phyloP scores from a whole-genome alignment of 1,284 basidiomycete species.

The Somion occarium region DNA sequence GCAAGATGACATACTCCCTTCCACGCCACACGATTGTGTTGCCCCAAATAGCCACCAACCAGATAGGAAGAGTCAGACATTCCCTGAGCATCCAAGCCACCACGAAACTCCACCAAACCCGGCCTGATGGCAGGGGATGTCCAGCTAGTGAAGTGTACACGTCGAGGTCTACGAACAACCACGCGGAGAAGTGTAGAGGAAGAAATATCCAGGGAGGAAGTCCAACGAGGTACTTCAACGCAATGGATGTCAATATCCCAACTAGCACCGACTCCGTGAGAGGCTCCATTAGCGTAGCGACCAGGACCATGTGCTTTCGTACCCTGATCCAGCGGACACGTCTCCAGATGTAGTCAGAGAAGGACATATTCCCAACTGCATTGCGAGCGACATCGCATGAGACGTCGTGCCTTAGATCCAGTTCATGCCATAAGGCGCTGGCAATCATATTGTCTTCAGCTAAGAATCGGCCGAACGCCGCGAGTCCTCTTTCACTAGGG shows the following conservation, averaged over 20 bases:
- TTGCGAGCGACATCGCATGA: slow-evolving; percentile 87
- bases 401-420: slow-evolving; percentile 80
- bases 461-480: slow-evolving; percentile 80
- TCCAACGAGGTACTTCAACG: slow-evolving; percentile 49
- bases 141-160: slow-evolving; percentile 71
- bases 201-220: slow-evolving; percentile 52
- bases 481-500: slow-evolving; percentile 50
- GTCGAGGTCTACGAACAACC: slow-evolving; percentile 70
- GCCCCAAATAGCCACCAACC: slow-evolving; percentile 74
- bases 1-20: slow-evolving; percentile 54
- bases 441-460: slow-evolving; percentile 98
- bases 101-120: slow-evolving; percentile 57
- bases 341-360: slow-evolving; percentile 79
- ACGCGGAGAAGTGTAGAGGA: slow-evolving; percentile 48
- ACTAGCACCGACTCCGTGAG: slow-evolving; percentile 82
- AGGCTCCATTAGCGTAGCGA: slow-evolving; percentile 83
- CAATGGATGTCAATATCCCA: slow-evolving; percentile 58
- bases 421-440: slow-evolving; percentile 85
- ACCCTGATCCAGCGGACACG: slow-evolving; percentile 93
- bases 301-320: slow-evolving; percentile 85
- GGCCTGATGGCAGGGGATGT: slow-evolving; percentile 45
- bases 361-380: slow-evolving; percentile 80
- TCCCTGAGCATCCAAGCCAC: slow-evolving; percentile 78
- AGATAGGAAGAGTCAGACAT: slow-evolving; percentile 80
- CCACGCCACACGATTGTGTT: slow-evolving; percentile 84